Evolutionary conservation across 805 yeast genomes (phyloP).

Genomic region (Monosporozyma aerobia): DNA sequence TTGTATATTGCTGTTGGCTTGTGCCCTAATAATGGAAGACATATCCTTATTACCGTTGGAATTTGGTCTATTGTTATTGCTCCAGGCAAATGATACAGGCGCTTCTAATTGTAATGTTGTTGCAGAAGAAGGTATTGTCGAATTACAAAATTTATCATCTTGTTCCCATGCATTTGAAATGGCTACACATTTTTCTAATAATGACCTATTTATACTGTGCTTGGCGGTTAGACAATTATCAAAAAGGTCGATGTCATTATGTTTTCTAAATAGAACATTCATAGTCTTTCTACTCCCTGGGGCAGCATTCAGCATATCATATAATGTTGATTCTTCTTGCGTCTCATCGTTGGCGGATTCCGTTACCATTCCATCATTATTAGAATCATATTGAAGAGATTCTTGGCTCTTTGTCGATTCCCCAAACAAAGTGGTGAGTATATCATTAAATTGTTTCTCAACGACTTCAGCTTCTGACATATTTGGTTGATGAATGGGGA

Average conservation of each 20-base stretch:
- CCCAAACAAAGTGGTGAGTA: slow-evolving; percentile 1
- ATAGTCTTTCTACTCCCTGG: slow-evolving; percentile 20
- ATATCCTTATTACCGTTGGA: not conserved
- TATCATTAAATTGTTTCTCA: not conserved
- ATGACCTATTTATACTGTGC: slow-evolving; percentile 1
- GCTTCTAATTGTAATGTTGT: slow-evolving; percentile 15
- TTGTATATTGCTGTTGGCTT: not conserved
- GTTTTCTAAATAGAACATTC: slow-evolving; percentile 13
- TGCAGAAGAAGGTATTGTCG: slow-evolving; percentile 5
- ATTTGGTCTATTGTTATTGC: slow-evolving; percentile 8
- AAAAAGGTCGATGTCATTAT: not conserved
- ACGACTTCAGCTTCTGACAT: not conserved
- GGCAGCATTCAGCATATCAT: slow-evolving; percentile 18
- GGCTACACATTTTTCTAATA: slow-evolving; percentile 2
- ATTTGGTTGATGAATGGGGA: not conserved
- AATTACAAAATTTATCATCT: slow-evolving; percentile 12
- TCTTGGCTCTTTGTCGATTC: not conserved
- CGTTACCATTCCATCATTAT: not conserved
- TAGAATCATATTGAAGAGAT: not conserved
- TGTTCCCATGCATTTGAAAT: slow-evolving; percentile 18
- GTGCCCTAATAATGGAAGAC: not conserved
- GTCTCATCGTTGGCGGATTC: not conserved
- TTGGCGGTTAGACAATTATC: not conserved
- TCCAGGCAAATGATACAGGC: slow-evolving; percentile 26
- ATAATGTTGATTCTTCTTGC: slow-evolving; percentile 5